Conservation (phyloP, 352 stramenopile genomes). For the Elongisporangium undulatum region DNA sequence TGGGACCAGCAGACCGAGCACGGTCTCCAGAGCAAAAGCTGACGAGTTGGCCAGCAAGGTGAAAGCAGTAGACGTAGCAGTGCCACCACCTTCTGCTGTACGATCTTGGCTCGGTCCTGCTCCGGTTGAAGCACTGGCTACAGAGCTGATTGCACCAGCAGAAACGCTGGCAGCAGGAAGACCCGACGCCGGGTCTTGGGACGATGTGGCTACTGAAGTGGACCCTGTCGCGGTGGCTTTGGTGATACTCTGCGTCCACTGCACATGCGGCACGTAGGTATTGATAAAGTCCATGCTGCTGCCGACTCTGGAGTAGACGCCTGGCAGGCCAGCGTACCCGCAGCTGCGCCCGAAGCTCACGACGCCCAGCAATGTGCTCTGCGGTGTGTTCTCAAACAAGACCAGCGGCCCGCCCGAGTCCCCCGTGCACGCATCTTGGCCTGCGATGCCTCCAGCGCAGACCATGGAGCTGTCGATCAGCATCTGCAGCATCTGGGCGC, state of each 20-base stretch:
- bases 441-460: slow-evolving; percentile 13
- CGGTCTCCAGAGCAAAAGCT: neutral
- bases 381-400: slow-evolving; percentile 3
- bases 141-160: neutral
- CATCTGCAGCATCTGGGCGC: slow-evolving; percentile 5
- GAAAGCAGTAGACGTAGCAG: neutral
- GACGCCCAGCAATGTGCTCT: slow-evolving; percentile 10
- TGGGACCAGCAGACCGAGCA: neutral
- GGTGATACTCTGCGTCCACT: neutral
- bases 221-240: neutral
- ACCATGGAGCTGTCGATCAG: slow-evolving; percentile 14
- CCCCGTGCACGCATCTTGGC: slow-evolving; percentile 16
- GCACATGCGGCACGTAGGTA: neutral
- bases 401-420: slow-evolving; percentile 20
- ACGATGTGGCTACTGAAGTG: neutral
- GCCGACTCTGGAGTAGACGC: slow-evolving; percentile 28
- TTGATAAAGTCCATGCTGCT: neutral
- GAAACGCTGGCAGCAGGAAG: neutral
- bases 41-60: neutral
- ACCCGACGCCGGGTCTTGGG: neutral
- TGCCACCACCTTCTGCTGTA: neutral
- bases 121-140: neutral
- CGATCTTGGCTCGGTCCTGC: neutral
- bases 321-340: slow-evolving; percentile 23
- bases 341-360: slow-evolving; percentile 31